Evolutionary conservation across 2,329 filamentous ascomycete genomes (phyloP).

Genomic region (Apiospora malaysiana): DNA sequence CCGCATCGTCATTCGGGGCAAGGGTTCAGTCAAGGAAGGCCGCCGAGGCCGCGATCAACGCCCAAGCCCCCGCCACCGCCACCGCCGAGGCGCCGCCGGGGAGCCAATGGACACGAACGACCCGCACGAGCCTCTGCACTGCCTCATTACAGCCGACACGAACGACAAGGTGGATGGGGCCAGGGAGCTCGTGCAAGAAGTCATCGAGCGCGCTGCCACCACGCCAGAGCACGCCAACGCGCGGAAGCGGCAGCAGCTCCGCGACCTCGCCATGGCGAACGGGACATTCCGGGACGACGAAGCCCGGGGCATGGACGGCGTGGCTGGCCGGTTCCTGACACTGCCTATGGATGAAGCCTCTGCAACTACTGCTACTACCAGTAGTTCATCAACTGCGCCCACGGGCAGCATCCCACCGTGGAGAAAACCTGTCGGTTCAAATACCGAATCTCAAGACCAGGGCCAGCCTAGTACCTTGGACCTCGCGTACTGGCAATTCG

Average conservation of each 20-base stretch:
- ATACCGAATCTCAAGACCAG: not conserved
- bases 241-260: constrained; percentile 79
- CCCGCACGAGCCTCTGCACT: constrained; percentile 80
- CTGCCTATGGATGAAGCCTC: not conserved
- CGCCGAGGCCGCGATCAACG: constrained; percentile 55
- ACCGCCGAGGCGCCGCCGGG: not conserved
- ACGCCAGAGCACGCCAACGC: constrained; percentile 81
- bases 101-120: constrained; percentile 53
- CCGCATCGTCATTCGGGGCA: constrained; percentile 82
- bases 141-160: constrained; percentile 81
- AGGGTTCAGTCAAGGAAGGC: constrained; percentile 84
- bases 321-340: not conserved
- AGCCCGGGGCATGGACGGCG: constrained; percentile 23
- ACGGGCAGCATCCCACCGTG: not conserved
- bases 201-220: constrained; percentile 79
- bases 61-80: constrained; percentile 50
- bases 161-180: constrained; percentile 79
- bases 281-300: constrained; percentile 83
- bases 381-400: not conserved
- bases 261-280: constrained; percentile 79
- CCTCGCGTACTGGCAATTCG: not conserved
- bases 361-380: not conserved
- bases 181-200: constrained; percentile 77
- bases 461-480: not conserved
- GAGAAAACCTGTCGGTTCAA: not conserved